Evolutionary conservation across 2,329 filamentous ascomycete genomes (phyloP), one percentile per base, ranked within the genome.

Genomic region (Fonsecaea nubica): DNA sequence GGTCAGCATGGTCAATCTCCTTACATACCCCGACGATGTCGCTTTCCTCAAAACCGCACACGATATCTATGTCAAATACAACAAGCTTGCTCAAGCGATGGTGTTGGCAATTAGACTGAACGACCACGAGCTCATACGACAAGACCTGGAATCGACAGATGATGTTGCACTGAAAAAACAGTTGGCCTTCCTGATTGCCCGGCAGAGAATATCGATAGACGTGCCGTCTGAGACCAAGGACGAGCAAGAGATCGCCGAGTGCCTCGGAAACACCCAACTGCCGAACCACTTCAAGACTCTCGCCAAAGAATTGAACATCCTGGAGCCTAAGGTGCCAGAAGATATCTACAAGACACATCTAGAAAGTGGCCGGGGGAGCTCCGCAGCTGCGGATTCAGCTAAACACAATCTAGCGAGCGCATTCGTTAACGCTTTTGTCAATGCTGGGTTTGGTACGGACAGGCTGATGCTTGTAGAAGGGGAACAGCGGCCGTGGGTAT

Each of bases 301-400:
- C 36, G 96, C 90, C 65, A 97, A 97, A 80, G 95, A 99, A 78
- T 85, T 99, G 62, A 98, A 99, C 79, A 94, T 99, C 60, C 84
- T 98, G 50, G 95, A 99, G 70, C 95, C 95, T 40, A 98, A 97
- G 83, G 92, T 92, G 52, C 96, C 94, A 0, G 95, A 99, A 77
- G 96, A 99, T 75, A 99, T 99, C 74, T 99, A 99, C 86, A 99
- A 99, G 84, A 97, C 93, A 76, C 95, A 99, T 79, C 86, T 99
- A 4, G 95, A 99, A 81, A 98, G 92, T 81, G 96, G 90, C 74
- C 88, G 96, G 68, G 95, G 96, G 61, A 92, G 92, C 30, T 93
- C 93, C 40, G 97, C 94, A 10, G 97, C 97, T 76, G 88, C 96
- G 55, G 95, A 99, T 77, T 99, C 95, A 9, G 93, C 94, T 35